Evolutionary conservation across 768 basidiomycete species (phyloP).

Genomic region (Kwoniella mangroviensis): DNA sequence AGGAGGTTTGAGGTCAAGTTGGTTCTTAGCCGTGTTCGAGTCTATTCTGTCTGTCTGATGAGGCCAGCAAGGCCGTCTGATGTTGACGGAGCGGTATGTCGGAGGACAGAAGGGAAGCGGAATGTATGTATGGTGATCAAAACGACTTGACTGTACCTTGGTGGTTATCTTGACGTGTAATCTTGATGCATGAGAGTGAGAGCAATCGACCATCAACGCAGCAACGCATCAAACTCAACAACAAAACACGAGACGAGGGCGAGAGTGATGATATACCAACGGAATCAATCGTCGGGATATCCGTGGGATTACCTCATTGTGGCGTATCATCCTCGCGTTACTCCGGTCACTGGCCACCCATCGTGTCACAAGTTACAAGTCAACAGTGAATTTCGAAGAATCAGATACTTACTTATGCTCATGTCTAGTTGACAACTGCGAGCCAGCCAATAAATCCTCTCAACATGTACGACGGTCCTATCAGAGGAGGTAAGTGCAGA

Average conservation of each 20-base stretch:
- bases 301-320: constrained; percentile 13
- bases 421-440: background rate
- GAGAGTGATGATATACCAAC: background rate
- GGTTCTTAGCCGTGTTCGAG: background rate
- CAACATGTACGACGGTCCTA: constrained; percentile 51
- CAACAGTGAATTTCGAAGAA: background rate
- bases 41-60: background rate
- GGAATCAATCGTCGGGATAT: constrained; percentile 27
- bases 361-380: background rate
- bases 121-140: too few relatives aligned
- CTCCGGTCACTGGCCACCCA: constrained; percentile 4
- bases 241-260: background rate
- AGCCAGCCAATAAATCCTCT: background rate
- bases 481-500: constrained; percentile 41
- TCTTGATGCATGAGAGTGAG: too few relatives aligned
- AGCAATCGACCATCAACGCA: too few relatives aligned
- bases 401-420: background rate
- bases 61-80: too few relatives aligned
- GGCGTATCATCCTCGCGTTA: background rate
- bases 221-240: background rate
- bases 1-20: constrained; percentile 6
- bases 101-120: too few relatives aligned
- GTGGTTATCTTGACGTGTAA: too few relatives aligned
- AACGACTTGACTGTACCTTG: too few relatives aligned
- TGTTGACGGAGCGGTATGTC: too few relatives aligned